Base-by-base conservation (phyloP, 768 basidiomycete species). In the Xanthoconium stramineum region DNA sequence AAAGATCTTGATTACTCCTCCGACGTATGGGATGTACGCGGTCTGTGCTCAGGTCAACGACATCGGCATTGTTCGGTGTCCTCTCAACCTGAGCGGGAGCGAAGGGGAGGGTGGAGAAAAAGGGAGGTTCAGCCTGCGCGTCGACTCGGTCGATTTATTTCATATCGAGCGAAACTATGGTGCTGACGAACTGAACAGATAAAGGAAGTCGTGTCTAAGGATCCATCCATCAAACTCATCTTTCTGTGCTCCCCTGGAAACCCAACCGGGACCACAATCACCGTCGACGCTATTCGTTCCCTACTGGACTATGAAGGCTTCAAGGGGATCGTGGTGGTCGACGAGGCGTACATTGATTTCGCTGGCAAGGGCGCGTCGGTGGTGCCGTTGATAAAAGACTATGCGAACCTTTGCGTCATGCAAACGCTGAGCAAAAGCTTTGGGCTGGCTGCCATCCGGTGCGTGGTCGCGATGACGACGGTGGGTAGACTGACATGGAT, bases 321-420 rank as follows among this genome's bases (percentile, higher is more conserved):
- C 81, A 91, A 86, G 62, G 97, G 97, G 9, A 84, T 99, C 58
- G 86, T 98, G 38, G 80, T 96, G 30, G 86, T 98, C 6, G 97
- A 99, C 66, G 97, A 99, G 71, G 97, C 97, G 0, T 98, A 99
- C 73, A 89, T 98, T 68, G 97, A 99, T 70, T 99, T 98, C 65
- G 83, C 89, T 0, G 79, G 79, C 0, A 69, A 77, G 10, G 78
- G 76, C 17, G 72, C 78, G 30, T 89, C 86, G 42, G 90, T 92
- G 0, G 84, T 80, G 14, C 75, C 80, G 5, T 76, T 98, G 28
- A 78, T 97, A 50, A 78, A 83, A 55, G 83, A 91, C 47, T 98
- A 91, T 67, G 83, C 83, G 11, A 99, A 99, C 65, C 61, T 99
- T 13, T 88, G 89, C 65, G 93, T 99, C n/a, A 84, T 92, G 79